A percentile compares a stretch with the other conserved stretches of the same genome.
These are phyloP conservation scores for Senna tora DNA, from an alignment of 306 rosid species.

Conservation along the genomic window DNA sequence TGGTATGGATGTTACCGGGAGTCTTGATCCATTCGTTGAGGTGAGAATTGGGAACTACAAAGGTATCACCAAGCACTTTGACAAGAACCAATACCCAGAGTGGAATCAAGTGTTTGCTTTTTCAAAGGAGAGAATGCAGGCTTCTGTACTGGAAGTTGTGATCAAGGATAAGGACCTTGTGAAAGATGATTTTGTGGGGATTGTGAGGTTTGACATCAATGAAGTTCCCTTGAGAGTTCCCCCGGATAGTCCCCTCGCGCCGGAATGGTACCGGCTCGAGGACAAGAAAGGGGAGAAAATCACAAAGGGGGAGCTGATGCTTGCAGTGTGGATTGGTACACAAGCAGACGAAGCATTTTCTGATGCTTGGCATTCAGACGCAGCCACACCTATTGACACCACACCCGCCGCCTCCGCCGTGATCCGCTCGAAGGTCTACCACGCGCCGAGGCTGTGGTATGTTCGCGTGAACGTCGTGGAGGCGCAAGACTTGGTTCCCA, in stretches of 20 bases:
- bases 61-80: conserved; percentile 82
- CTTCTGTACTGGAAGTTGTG: conserved; percentile 80
- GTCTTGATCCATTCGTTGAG: conserved; percentile 87
- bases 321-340: conserved; percentile 93
- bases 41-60: conserved; percentile 83
- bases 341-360: conserved; percentile 92
- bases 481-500: conserved; percentile 52
- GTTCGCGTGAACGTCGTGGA: conserved; percentile 35
- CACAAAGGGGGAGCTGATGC: conserved; percentile 88
- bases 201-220: conserved; percentile 76
- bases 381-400: conserved; percentile 21
- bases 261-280: conserved; percentile 82
- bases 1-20: conserved; percentile 78
- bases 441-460: conserved; percentile 24
- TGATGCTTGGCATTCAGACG: conserved; percentile 82
- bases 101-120: conserved; percentile 91
- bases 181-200: conserved; percentile 87
- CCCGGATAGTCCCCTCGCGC: conserved; percentile 91
- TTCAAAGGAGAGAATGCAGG: conserved; percentile 85
- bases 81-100: conserved; percentile 74
- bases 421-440: conserved; percentile 24
- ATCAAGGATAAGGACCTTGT: conserved; percentile 78
- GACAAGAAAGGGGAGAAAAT: conserved; percentile 78
- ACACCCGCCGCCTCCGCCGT: conserved; percentile 2
- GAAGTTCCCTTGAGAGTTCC: conserved; percentile 82